Base-by-base conservation (phyloP, 495 filamentous ascomycete species). In the Aspergillus ellipticus region DNA sequence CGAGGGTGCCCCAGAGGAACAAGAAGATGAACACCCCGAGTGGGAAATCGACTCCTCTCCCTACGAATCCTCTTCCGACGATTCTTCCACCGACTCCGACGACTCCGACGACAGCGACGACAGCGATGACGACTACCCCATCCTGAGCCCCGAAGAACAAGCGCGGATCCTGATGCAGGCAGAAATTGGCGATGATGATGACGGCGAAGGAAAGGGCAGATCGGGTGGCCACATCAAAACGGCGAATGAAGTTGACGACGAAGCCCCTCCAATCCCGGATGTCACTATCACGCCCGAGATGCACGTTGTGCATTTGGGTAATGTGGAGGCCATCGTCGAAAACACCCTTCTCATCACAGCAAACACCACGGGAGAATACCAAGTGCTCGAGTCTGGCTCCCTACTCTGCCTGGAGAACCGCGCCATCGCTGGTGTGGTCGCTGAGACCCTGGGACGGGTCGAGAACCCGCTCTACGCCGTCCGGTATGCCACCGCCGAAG, bases 401-500 rank as follows among this genome's bases (percentile, higher is more conserved):
- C 76, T 96, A 15, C 81, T 98, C 2, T 96, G 90, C 69, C 78
- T 85, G n/a, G 84, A 82, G 59, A 82, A 94, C 61, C 78, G 90
- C 35, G 79, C 75, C 24, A 77, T 96, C 10, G 76, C 96, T 55
- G 94, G 93, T 21, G 84, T 84, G 19, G 79, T 98, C 4, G 75
- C 84, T 6, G 94, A 97, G 59, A 88, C 87, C 2, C 65, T 97
- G 11, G 94, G 92, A 33, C 77, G 86, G 59, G 90, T 96, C 1
- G 81, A 87, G 57, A 84, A 89, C 59, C 94, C 94, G 1, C 69
- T 88, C 20, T 98, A 97, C 67, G 84, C 85, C 0, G 80, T 96
- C 1, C 76, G 80, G 17, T 96, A 91, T 66, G 72, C 78, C 1
- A 85, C 79, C 22, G 71, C 79, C 2, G 77, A 79, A 9, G 89